Conservation (phyloP, 805 yeast species). For the Candida incommunis region DNA sequence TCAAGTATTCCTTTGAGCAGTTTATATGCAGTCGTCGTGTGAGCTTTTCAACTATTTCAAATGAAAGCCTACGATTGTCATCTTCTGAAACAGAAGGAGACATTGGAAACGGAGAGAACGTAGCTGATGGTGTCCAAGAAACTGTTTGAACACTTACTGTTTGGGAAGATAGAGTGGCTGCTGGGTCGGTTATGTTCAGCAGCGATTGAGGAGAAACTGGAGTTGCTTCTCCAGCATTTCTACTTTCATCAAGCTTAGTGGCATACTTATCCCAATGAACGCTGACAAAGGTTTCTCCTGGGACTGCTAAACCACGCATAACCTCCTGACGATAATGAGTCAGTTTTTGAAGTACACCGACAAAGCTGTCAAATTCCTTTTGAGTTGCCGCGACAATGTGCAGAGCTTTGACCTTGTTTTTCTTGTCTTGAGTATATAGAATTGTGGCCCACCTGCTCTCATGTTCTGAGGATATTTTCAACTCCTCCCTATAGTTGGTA, state of each 20-base stretch:
- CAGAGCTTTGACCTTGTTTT: slow-evolving; percentile 56
- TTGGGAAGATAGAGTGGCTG: background rate
- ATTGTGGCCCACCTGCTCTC: slow-evolving; percentile 68
- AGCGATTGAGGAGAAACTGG: background rate
- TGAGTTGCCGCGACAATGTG: slow-evolving; percentile 56
- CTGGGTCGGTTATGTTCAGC: background rate
- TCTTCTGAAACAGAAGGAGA: slow-evolving; percentile 3
- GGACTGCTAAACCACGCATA: slow-evolving; percentile 46
- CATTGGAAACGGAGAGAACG: background rate
- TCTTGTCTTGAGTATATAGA: slow-evolving; percentile 46
- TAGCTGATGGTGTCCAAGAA: background rate
- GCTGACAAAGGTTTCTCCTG: slow-evolving; percentile 47
- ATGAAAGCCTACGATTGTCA: slow-evolving; percentile 22
- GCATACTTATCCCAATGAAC: slow-evolving; percentile 48
- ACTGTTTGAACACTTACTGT: too few species aligned
- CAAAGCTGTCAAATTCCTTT: slow-evolving; percentile 38
- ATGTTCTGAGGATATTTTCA: slow-evolving; percentile 53
- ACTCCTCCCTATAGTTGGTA: slow-evolving; percentile 72
- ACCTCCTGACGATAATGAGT: slow-evolving; percentile 44
- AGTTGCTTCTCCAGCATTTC: background rate
- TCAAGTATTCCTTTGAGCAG: slow-evolving; percentile 40
- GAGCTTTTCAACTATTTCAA: slow-evolving; percentile 53
- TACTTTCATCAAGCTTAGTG: slow-evolving; percentile 5
- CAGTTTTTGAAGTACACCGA: slow-evolving; percentile 40
- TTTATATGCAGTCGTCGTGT: slow-evolving; percentile 60